Base-by-base conservation (phyloP, 331 rosid species). In the Stylosanthes scabra region DNA sequence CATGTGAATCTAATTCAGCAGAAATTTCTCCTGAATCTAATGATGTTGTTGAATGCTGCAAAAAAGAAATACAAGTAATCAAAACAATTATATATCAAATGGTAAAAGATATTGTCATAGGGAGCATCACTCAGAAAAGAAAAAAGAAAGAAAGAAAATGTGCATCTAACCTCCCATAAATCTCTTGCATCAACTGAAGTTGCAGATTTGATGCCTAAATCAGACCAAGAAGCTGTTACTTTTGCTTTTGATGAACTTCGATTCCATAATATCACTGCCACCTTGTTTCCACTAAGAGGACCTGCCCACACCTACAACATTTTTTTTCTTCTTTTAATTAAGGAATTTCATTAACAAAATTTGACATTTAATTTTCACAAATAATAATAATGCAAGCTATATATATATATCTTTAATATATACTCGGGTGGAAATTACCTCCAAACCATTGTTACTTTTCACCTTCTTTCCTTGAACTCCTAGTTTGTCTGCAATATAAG, bases 291-390 rank as follows among this genome's bases (percentile, higher is more conserved):
- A 31, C 85, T 84, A 6, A 91, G 93, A 78, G 96, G 88, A 59
- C 91, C 93, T 41, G 93, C 91, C 97, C 97, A 91, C 9, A 91
- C 87, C 97, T 91, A 83, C 62, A 69, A 20, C 29, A 80, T n/a
- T n/a, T n/a, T n/a, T n/a, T n/a, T 29, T 50, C 50, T 2, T 63
- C 69, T 34, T 49, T 56, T 20, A 20, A 20, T 69, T 62, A 55
- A n/a, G 9, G 65, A 47, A 9, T 51, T 40, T n/a, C 50, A 39
- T 45, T 52, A 66, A 6, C 10, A 42, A 52, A 70, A 13, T 37
- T 75, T 58, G 45, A 28, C 46, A 70, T 20, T 20, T 20, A 20
- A 20, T 20, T 20, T 20, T 20, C 25, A 20, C 1, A 20, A 20
- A 42, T 20, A 41, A 11, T n/a, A n/a, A n/a, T 25, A 57, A 49